These are phyloP conservation scores for Starmerella apicola DNA, from an alignment of 805 yeast genomes.

Conservation along the genomic window DNA sequence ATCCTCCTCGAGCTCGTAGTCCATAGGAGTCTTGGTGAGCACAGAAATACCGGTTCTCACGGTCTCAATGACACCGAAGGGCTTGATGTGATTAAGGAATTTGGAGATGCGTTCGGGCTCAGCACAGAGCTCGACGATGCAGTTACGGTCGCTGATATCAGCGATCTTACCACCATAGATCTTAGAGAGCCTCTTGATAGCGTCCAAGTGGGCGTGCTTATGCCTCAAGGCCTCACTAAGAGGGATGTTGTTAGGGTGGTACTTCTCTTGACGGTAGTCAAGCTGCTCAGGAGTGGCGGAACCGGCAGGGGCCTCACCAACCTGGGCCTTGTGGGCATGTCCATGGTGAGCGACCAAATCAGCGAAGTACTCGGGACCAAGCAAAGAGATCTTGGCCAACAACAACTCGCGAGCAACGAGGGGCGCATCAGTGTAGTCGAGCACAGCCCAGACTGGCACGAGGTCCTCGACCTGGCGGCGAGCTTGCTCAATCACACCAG, in stretches of 20 bases:
- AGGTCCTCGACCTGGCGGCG: slow-evolving; percentile 95
- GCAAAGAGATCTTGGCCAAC: slow-evolving; percentile 78
- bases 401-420: slow-evolving; percentile 84
- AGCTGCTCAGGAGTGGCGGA: slow-evolving; percentile 26
- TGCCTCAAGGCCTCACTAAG: slow-evolving; percentile 89
- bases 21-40: slow-evolving; percentile 85
- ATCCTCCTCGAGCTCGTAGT: slow-evolving; percentile 32
- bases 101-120: slow-evolving; percentile 83
- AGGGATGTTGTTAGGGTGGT: slow-evolving; percentile 80
- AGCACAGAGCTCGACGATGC: slow-evolving; percentile 87
- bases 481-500: slow-evolving; percentile 94
- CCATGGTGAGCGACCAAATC: slow-evolving; percentile 80
- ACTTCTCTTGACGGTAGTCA: slow-evolving; percentile 29
- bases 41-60: slow-evolving; percentile 99
- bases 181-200: slow-evolving; percentile 63
- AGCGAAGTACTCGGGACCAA: slow-evolving; percentile 98
- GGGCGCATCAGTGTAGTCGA: slow-evolving; percentile 83
- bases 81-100: slow-evolving; percentile 78
- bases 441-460: slow-evolving; percentile 95
- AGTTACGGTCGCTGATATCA: slow-evolving; percentile 85
- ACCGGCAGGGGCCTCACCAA: slow-evolving; percentile 26
- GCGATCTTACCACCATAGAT: slow-evolving; percentile 90
- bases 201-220: slow-evolving; percentile 78
- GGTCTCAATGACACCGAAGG: slow-evolving; percentile 91
- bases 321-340: slow-evolving; percentile 29